Base-by-base conservation (phyloP, 164 flowering plant species). In the Annona squamosa region DNA sequence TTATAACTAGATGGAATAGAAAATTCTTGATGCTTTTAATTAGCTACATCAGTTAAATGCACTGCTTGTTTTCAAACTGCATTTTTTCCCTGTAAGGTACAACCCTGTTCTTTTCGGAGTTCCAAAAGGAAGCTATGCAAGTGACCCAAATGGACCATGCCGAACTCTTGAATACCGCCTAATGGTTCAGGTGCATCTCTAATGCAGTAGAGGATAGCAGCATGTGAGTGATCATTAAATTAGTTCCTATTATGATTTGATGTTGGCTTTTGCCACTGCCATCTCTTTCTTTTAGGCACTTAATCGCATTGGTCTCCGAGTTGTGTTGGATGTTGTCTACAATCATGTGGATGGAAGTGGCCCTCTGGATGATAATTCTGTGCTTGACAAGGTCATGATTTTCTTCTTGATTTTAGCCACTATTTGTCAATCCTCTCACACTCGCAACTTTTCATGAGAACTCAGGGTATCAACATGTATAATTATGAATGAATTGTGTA, bases 51-150 rank as follows among this genome's bases (percentile, higher is more conserved):
- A 66, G 17, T 42, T 7, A 42, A 10, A 16, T 65, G 37, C 16
- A 1, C 7, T 68, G 65, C 72, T 69, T 48, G 68, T 74, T 72
- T 57, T 17, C 42, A 9, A 62, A 19, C 52, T 64, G 2, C 46
- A 16, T 52, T 2, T 45, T 56, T 46, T 59, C 56, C 75, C 45
- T 26, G 18, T 77, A 19, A 94, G 99, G 78, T 95, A 95, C 80
- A 89, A 95, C 81, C 99, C 99, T 72, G 90, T 92, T 76, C 87
- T 95, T 5, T 95, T 96, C 97, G 99, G 98, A 9, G 94, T 91
- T 48, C 99, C 98, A 16, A 92, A 95, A 80, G 99, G 99, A 84
- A 95, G 99, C 81, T 95, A 92, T 85, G 93, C 99, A 46, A 88
- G 87, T 85, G 82, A 89, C 70, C 88, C 99, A 48, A 85, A 81